Conservation (phyloP, 2,329 filamentous ascomycete species). For the Aspergillus amoenus region DNA sequence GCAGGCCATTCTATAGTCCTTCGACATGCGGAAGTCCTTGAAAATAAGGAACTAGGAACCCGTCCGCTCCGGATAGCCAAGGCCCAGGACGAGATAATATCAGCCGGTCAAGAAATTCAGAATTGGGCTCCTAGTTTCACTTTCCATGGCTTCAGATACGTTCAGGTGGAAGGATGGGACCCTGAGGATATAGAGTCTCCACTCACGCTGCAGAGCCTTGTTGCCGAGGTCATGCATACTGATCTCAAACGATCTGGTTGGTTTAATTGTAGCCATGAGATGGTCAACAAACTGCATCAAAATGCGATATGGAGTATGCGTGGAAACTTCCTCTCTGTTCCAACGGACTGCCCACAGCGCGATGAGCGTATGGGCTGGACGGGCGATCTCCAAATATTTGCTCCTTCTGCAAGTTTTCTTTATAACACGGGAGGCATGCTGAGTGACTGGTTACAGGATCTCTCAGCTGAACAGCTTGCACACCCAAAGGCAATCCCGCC, state of each 20-base stretch:
- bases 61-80: constrained; percentile 48
- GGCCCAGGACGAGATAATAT: constrained; percentile 42
- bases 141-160: constrained; percentile 56
- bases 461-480: constrained; percentile 38
- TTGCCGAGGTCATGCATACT: constrained; percentile 50
- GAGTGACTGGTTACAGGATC: constrained; percentile 51
- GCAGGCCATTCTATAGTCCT: constrained; percentile 32
- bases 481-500: constrained; percentile 26
- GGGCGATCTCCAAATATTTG: constrained; percentile 53
- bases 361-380: constrained; percentile 58
- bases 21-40: constrained; percentile 56
- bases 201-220: constrained; percentile 22
- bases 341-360: constrained; percentile 59
- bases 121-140: constrained; percentile 52
- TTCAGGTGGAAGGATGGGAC: constrained; percentile 34
- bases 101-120: constrained; percentile 25
- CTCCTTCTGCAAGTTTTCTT: constrained; percentile 53
- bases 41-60: constrained; percentile 45
- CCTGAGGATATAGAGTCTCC: constrained; percentile 5
- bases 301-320: constrained; percentile 60
- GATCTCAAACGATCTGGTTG: constrained; percentile 53
- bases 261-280: constrained; percentile 53
- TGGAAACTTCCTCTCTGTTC: constrained; percentile 59
- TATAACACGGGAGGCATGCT: constrained; percentile 56
- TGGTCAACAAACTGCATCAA: constrained; percentile 55